Evolutionary conservation across 805 yeast species (phyloP), one percentile per base, ranked within the genome.

Genomic region (Lipomyces chichibuensis): DNA sequence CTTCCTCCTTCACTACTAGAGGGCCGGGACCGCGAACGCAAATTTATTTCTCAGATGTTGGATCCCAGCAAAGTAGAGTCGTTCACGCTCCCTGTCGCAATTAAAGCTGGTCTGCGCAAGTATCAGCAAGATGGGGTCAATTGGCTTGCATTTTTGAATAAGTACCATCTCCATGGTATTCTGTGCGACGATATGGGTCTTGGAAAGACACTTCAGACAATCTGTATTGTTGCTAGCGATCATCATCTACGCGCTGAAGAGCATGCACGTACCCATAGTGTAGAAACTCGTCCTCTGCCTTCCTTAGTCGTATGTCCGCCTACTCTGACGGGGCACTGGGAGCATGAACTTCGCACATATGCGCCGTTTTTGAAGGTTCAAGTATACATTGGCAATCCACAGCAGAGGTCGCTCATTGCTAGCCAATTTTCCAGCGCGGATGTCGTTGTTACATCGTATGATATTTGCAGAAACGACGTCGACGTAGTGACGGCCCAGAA

Each of bases 161-260:
- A 91, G 74, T 95, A 95, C 76, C 97, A 94, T 77, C 81, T 95
- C 62, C 99, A 95, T 80, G 99, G 99, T 63, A 94, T 95, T 74
- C 82, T 95, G 59, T 95, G 99, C 86, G 99, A 95, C 77, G 99
- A 95, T 86, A 95, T 95, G 99, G 99, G 99, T 6, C 83, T 95
- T 37, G 99, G 99, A 62, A 95, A 95, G 77, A 95, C 99, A 0
- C 82, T 95, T 67, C 99, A 95, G 78, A 93, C 99, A 0, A 93
- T 95, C 75, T 95, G 99, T 79, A 94, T 96, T 72, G 92, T 95
- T 63, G 91, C 99, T 0, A 91, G 98, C 76, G 99, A 95, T 75
- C 99, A 95, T 74, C 91, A 92, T 74, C 73, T 91, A 71, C 85
- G 99, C 71, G 88, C 86, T 11, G 89, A 89, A 72, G 89, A 88